Evolutionary conservation across 805 yeast genomes (phyloP).

Genomic region (Candida fluviatilis): DNA sequence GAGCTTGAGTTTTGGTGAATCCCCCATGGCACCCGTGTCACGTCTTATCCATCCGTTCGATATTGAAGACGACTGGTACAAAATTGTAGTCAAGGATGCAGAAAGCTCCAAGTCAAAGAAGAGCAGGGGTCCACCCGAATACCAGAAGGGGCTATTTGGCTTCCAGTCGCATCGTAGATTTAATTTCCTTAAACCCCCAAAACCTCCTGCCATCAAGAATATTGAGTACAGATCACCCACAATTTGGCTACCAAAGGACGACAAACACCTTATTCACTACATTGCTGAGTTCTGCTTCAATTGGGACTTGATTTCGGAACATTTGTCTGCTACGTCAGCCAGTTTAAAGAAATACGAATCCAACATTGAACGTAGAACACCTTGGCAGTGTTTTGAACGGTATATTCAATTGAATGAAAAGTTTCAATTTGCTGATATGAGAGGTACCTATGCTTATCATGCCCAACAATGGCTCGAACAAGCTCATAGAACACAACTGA

Average conservation of each 20-base stretch:
- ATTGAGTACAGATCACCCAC: conserved; percentile 85
- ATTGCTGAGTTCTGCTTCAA: conserved; percentile 86
- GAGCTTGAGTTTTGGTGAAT: conserved; percentile 14
- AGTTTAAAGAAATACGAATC: conserved; percentile 63
- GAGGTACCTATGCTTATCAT: conserved; percentile 75
- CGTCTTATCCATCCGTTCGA: conserved; percentile 62
- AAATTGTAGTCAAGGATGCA: conserved; percentile 47
- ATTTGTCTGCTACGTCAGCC: conserved; percentile 62
- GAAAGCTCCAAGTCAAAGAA: conserved; percentile 7
- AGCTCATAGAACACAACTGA: conserved; percentile 82
- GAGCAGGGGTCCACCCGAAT: conserved; percentile 29
- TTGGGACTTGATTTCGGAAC: conserved; percentile 89
- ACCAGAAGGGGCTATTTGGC: conserved; percentile 59
- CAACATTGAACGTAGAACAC: conserved; percentile 90
- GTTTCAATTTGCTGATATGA: conserved; percentile 81
- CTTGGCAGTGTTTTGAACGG: conserved; percentile 98
- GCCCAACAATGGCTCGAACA: conserved; percentile 93
- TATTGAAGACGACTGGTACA: conserved; percentile 59
- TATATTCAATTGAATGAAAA: conserved; percentile 89
- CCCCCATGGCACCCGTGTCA: conserved; percentile 53
- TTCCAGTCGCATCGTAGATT: conserved; percentile 48
- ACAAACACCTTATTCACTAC: conserved; percentile 68
- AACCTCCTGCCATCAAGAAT: conserved; percentile 81
- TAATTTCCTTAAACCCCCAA: conserved; percentile 77
- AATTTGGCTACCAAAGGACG: conserved; percentile 95